phyloP scores from a whole-genome alignment of 768 basidiomycete species.

The Tulasnella sp. region DNA sequence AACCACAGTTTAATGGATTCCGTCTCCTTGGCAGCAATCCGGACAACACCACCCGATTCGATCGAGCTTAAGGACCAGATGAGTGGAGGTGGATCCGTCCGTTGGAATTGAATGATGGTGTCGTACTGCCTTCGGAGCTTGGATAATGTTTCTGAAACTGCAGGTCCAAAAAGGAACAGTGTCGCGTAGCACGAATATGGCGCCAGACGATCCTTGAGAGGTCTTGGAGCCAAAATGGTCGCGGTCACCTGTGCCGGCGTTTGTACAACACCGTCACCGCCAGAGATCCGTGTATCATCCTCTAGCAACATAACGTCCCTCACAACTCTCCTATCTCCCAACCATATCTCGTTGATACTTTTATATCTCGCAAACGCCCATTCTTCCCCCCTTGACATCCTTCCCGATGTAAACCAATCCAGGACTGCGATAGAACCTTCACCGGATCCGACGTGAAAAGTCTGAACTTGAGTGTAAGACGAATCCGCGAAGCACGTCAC shows the following conservation, averaged over 20 bases:
- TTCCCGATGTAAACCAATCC: conserved; percentile 88
- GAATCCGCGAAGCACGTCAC: conserved; percentile 84
- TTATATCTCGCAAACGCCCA: conserved; percentile 82
- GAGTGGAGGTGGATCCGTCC: conserved; percentile 39
- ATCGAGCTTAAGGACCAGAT: conserved; percentile 73
- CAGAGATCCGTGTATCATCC: conserved; percentile 20
- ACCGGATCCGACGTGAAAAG: conserved; percentile 47
- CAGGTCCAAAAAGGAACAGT: conserved; percentile 64
- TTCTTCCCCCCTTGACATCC: conserved; percentile 68
- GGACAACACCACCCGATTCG: conserved; percentile 40
- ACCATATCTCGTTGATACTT: conserved; percentile 70
- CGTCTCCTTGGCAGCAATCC: conserved; percentile 63
- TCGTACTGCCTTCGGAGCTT: conserved; percentile 40
- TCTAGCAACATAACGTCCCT: conserved; percentile 72
- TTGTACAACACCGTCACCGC: background rate
- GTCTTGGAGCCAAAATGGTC: conserved; percentile 29
- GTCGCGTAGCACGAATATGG: conserved; percentile 90
- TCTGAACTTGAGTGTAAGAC: conserved; percentile 72
- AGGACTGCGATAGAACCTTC: conserved; percentile 63
- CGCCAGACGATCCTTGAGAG: conserved; percentile 45
- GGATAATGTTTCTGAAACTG: conserved; percentile 35
- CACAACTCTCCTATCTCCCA: conserved; percentile 50
- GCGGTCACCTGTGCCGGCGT: background rate
- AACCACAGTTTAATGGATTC: conserved; percentile 67
- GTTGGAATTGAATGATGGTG: conserved; percentile 49